Evolutionary conservation across 2,329 filamentous ascomycete species (phyloP).

Genomic region (Coleophoma eucalyptorum): DNA sequence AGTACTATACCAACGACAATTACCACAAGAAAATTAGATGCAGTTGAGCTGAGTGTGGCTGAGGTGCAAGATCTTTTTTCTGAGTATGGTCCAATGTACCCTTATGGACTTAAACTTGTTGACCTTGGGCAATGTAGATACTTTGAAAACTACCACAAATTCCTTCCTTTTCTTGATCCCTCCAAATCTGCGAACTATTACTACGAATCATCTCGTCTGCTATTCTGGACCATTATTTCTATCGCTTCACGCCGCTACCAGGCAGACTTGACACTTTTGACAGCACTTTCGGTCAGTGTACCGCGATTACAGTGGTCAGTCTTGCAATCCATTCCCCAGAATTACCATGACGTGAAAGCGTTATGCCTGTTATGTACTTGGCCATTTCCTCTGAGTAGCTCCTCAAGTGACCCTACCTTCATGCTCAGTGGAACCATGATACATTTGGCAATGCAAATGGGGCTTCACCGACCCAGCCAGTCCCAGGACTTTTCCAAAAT

Average conservation of each 20-base stretch:
- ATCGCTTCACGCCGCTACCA: slow-evolving; percentile 8
- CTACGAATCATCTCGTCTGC: slow-evolving; percentile 4
- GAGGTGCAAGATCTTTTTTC: slow-evolving; percentile 4
- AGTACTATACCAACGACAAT: neutral
- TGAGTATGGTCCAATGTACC: neutral
- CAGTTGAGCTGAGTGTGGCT: neutral
- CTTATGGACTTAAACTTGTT: neutral
- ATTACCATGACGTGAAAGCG: slow-evolving; percentile 10
- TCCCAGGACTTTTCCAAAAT: slow-evolving; percentile 75
- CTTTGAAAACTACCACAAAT: slow-evolving; percentile 10
- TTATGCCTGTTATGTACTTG: slow-evolving; percentile 16
- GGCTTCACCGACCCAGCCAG: slow-evolving; percentile 71
- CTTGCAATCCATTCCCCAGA: slow-evolving; percentile 2
- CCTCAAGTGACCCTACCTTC: slow-evolving; percentile 15
- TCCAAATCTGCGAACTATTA: slow-evolving; percentile 4
- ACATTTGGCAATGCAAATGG: slow-evolving; percentile 78
- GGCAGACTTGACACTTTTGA: slow-evolving; percentile 6
- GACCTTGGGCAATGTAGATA: slow-evolving; percentile 1
- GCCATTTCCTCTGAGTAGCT: slow-evolving; percentile 21
- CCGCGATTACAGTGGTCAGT: slow-evolving; percentile 7
- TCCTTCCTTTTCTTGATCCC: slow-evolving; percentile 8
- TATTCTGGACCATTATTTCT: slow-evolving; percentile 13
- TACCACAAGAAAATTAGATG: slow-evolving; percentile 1
- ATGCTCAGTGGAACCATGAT: slow-evolving; percentile 62
- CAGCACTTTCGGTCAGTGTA: neutral